phyloP scores from a whole-genome alignment of 2,329 filamentous ascomycete genomes.

The Monilinia fructicola region DNA sequence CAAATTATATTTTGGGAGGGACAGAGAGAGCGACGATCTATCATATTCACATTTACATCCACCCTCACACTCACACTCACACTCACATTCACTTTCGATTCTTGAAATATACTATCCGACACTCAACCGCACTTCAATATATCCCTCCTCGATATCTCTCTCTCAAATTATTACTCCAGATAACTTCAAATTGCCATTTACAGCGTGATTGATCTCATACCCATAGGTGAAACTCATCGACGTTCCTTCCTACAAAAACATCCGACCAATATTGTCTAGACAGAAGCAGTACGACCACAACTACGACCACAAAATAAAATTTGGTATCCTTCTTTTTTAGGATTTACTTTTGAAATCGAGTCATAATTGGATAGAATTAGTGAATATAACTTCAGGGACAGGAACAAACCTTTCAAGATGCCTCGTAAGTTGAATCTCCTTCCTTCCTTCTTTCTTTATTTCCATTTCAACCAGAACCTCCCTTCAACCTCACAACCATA shows the following conservation, averaged over 20 bases:
- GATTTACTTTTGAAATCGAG: constrained; percentile 8
- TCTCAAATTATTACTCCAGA: too few species aligned
- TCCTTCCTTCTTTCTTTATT: background rate
- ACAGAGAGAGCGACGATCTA: background rate
- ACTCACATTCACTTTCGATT: background rate
- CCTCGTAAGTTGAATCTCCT: constrained; percentile 18
- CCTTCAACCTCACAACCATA: background rate
- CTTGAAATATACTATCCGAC: background rate
- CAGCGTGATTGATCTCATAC: too few species aligned
- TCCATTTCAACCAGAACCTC: background rate
- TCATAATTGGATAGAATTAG: constrained; percentile 8
- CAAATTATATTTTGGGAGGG: background rate
- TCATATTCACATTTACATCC: background rate
- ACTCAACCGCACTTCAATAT: background rate
- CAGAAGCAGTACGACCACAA: too few species aligned
- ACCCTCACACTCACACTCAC: too few species aligned
- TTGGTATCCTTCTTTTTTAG: constrained; percentile 10
- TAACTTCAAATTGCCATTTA: too few species aligned
- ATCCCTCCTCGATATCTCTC: background rate
- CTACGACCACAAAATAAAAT: background rate
- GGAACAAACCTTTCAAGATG: background rate
- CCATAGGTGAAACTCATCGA: background rate
- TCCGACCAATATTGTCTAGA: constrained; percentile 9
- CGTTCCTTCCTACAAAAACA: constrained; percentile 11
- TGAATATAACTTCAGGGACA: background rate